Conservation (phyloP, 805 yeast genomes). For the Saccharomycopsis fermentans region DNA sequence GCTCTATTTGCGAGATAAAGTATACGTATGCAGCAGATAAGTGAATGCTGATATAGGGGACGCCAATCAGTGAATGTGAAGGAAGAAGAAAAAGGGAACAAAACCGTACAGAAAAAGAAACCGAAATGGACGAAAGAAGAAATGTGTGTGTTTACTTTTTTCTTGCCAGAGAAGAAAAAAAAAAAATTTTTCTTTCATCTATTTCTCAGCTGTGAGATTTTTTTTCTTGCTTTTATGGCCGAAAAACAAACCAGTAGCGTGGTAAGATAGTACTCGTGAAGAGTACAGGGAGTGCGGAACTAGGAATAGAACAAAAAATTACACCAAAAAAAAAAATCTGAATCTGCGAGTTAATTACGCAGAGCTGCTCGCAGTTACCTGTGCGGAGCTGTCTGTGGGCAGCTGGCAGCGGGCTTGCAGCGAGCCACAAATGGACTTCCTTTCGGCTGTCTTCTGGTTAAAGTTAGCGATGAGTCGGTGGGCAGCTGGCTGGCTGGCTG, state of each 20-base stretch:
- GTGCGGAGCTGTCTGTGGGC: too few species aligned
- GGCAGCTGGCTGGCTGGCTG: neutral
- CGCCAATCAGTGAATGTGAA: neutral
- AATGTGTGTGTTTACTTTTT: neutral
- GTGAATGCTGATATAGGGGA: neutral
- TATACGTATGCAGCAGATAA: neutral
- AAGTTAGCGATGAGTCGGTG: too few species aligned
- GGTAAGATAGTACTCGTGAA: neutral
- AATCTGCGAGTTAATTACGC: too few species aligned
- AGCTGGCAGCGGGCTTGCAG: neutral
- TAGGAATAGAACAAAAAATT: too few species aligned
- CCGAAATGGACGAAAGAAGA: neutral
- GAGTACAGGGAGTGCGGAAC: neutral
- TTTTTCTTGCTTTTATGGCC: neutral
- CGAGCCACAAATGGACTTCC: too few species aligned
- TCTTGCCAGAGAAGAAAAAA: neutral
- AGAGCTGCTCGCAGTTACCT: too few species aligned
- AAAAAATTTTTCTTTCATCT: neutral
- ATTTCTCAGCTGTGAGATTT: neutral
- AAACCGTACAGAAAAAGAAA: neutral
- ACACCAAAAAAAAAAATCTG: too few species aligned
- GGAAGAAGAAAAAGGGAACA: neutral
- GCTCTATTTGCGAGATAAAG: neutral
- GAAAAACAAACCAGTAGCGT: neutral
- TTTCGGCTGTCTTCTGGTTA: too few species aligned